Evolutionary conservation across 768 basidiomycete species (phyloP).

Genomic region (Xanthoconium stramineum): DNA sequence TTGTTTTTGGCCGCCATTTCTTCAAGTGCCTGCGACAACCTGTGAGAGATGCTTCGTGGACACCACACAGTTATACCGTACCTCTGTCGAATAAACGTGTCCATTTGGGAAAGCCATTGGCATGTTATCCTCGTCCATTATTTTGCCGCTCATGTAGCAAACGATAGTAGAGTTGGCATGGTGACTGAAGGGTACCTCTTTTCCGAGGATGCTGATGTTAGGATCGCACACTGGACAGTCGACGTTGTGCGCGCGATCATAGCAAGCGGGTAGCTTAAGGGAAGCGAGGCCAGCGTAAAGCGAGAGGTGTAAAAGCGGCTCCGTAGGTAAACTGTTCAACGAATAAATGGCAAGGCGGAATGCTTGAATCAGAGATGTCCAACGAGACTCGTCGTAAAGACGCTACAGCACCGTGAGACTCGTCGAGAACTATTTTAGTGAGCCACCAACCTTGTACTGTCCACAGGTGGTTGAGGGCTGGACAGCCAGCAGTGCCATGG

Average conservation of each 20-base stretch:
- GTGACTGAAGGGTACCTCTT: slow-evolving; percentile 88
- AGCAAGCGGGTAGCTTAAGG: slow-evolving; percentile 86
- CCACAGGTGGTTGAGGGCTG: slow-evolving; percentile 65
- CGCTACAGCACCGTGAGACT: slow-evolving; percentile 45
- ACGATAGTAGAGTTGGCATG: slow-evolving; percentile 96
- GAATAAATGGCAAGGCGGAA: slow-evolving; percentile 87
- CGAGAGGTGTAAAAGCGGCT: slow-evolving; percentile 83
- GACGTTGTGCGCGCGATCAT: slow-evolving; percentile 62
- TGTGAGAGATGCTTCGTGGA: slow-evolving; percentile 9
- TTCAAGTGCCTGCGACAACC: slow-evolving; percentile 60
- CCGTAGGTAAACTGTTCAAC: slow-evolving; percentile 82
- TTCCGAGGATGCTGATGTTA: slow-evolving; percentile 70
- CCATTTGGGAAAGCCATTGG: slow-evolving; percentile 91
- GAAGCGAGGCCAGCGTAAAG: slow-evolving; percentile 90
- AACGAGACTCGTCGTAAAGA: slow-evolving; percentile 78
- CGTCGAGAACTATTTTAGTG: not conserved
- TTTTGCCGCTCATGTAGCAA: slow-evolving; percentile 84
- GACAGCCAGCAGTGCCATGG: slow-evolving; percentile 74
- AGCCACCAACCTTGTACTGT: slow-evolving; percentile 69
- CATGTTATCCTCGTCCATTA: slow-evolving; percentile 93
- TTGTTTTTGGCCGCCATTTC: slow-evolving; percentile 82
- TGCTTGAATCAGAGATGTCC: slow-evolving; percentile 67
- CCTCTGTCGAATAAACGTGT: slow-evolving; percentile 91
- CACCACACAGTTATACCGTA: slow-evolving; percentile 34
- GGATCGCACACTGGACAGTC: slow-evolving; percentile 92